Conservation (phyloP, 2,329 filamentous ascomycete species). For the Epichloe hybrida region DNA sequence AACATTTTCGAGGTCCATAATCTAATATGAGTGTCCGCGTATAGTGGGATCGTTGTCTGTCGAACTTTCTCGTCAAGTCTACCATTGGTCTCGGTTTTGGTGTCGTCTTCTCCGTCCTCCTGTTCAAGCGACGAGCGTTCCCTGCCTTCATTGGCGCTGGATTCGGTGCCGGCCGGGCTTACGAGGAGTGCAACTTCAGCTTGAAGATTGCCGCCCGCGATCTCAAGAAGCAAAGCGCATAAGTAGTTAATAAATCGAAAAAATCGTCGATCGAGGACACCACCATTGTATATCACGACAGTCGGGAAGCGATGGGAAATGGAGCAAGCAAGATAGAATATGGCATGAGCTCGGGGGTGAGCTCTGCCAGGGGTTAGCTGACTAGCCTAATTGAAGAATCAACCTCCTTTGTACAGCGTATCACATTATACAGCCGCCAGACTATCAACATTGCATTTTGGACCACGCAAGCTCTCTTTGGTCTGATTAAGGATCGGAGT, state of each 20-base stretch:
- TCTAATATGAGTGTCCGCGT: constrained; percentile 8
- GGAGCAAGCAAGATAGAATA: constrained; percentile 9
- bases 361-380: neutral
- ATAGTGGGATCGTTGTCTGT: constrained; percentile 97
- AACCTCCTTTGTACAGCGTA: neutral
- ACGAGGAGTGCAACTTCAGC: constrained; percentile 92
- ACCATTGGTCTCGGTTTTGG: constrained; percentile 92
- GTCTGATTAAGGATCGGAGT: neutral
- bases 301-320: constrained; percentile 10
- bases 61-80: constrained; percentile 93
- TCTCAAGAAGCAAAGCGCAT: constrained; percentile 37
- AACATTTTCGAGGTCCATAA: constrained; percentile 3
- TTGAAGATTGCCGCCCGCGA: constrained; percentile 48
- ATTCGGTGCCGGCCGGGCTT: constrained; percentile 90
- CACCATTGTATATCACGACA: constrained; percentile 14
- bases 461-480: neutral
- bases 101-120: constrained; percentile 92
- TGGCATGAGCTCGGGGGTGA: neutral
- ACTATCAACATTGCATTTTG: neutral
- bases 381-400: constrained; percentile 1
- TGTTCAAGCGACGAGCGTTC: constrained; percentile 98
- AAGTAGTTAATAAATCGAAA: constrained; percentile 3
- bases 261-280: constrained; percentile 1
- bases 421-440: neutral
- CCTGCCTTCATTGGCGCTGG: constrained; percentile 89